Percentiles rank a stretch among this genome's conserved stretches.
These are phyloP conservation scores for Leccinum pellstonianum DNA, from an alignment of 768 basidiomycete genomes.

Conservation along the genomic window DNA sequence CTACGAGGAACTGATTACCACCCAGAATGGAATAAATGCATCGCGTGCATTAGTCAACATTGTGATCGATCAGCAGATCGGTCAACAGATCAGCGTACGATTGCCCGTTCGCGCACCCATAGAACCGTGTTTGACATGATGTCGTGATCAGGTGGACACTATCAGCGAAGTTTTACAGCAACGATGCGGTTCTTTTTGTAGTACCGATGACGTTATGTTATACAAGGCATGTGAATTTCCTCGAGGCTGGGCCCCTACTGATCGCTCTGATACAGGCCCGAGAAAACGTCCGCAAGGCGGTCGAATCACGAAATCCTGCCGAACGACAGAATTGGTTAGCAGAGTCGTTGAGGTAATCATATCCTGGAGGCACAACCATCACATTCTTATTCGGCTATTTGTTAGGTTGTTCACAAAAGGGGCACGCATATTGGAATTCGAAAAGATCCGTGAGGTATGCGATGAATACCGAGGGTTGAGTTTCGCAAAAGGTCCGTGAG, in stretches of 20 bases:
- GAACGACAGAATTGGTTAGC: slow-evolving; percentile 79
- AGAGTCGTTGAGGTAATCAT: slow-evolving; percentile 78
- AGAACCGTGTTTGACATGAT: slow-evolving; percentile 6
- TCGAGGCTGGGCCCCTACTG: slow-evolving; percentile 3
- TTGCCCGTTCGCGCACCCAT: not conserved
- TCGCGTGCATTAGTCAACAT: slow-evolving; percentile 91
- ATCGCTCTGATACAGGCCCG: slow-evolving; percentile 58
- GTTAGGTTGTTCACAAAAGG: slow-evolving; percentile 85
- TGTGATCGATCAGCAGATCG: slow-evolving; percentile 97
- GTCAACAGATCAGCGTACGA: slow-evolving; percentile 89
- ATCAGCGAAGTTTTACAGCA: slow-evolving; percentile 94
- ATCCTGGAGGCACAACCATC: not conserved
- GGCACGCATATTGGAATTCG: slow-evolving; percentile 77
- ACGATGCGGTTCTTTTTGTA: slow-evolving; percentile 96
- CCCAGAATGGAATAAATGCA: slow-evolving; percentile 79
- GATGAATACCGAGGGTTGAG: slow-evolving; percentile 86
- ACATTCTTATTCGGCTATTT: slow-evolving; percentile 6
- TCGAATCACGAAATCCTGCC: slow-evolving; percentile 68
- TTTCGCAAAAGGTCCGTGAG: slow-evolving; percentile 71
- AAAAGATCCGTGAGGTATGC: slow-evolving; percentile 81
- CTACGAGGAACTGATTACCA: slow-evolving; percentile 85
- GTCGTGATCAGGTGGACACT: slow-evolving; percentile 74
- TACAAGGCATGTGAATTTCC: slow-evolving; percentile 68
- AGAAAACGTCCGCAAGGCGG: slow-evolving; percentile 89
- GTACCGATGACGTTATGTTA: slow-evolving; percentile 95